These are phyloP conservation scores for Dentipellis fragilis DNA, from an alignment of 768 basidiomycete genomes.

Conservation along the genomic window DNA sequence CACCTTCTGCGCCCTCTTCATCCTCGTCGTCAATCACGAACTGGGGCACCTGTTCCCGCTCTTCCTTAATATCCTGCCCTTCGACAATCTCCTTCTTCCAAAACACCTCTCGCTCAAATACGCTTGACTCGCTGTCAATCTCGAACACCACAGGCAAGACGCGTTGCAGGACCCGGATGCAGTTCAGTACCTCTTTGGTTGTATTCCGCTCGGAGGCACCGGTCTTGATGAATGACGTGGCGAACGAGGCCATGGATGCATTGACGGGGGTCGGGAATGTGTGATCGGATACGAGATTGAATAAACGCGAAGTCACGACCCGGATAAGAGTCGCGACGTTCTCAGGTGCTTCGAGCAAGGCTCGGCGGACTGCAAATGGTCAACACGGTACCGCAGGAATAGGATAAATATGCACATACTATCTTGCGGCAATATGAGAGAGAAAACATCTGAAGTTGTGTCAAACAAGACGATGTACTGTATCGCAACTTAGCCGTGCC, in stretches of 20 bases:
- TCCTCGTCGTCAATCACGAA: slow-evolving; percentile 90
- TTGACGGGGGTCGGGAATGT: slow-evolving; percentile 50
- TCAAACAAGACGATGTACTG: slow-evolving; percentile 83
- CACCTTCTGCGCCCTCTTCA: slow-evolving; percentile 29
- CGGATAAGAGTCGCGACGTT: slow-evolving; percentile 79
- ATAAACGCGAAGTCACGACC: slow-evolving; percentile 57
- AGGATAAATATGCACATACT: neutral
- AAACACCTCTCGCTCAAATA: slow-evolving; percentile 70
- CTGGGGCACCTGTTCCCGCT: slow-evolving; percentile 33
- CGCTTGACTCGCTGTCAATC: slow-evolving; percentile 56
- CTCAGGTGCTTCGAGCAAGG: slow-evolving; percentile 72
- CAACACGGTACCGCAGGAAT: neutral
- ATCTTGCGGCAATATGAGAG: slow-evolving; percentile 30
- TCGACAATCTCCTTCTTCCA: slow-evolving; percentile 53
- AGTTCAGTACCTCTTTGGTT: slow-evolving; percentile 84
- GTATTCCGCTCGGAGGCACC: slow-evolving; percentile 49
- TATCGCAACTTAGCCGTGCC: neutral
- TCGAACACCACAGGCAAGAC: slow-evolving; percentile 88
- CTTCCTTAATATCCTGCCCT: slow-evolving; percentile 16
- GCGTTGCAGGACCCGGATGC: slow-evolving; percentile 81
- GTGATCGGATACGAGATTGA: slow-evolving; percentile 68
- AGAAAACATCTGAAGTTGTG: slow-evolving; percentile 84
- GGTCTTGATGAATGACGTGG: slow-evolving; percentile 60
- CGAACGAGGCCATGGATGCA: slow-evolving; percentile 53
- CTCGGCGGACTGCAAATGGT: slow-evolving; percentile 57